Base-by-base conservation (phyloP, 371 early-diverging fungal species). In the Syncephalastrum racemosum region DNA sequence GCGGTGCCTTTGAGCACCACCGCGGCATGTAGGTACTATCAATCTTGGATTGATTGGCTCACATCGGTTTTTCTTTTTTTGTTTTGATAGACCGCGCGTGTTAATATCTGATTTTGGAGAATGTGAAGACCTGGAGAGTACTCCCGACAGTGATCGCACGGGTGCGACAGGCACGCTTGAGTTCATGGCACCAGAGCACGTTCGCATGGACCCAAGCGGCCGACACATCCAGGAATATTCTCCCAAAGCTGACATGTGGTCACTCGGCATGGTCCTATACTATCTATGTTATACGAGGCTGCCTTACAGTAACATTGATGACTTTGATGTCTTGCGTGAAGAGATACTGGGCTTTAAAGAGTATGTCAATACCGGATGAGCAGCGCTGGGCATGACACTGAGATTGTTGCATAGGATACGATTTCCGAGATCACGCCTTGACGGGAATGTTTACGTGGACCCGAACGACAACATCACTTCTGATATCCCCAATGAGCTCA, bases 101-200 rank as follows among this genome's bases (percentile, higher is more conserved):
- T 67, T 97, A 43, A 88, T 97, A 7, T 91, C 95, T 0, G 98
- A 97, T 71, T 97, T 97, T 82, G 97, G 98, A 51, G 98, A 97
- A 63, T 97, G 97, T 71, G 97, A 95, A 64, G 82, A 90, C 39
- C 49, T 85, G 40, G 79, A 80, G 41, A 70, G 79, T n/a, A 52
- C 62, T 4, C 65, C 67, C 36, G 79, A 81, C 52, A 73, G 84
- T 4, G 77, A 86, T 54, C 82, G 97, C 16, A 95, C 95, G 0
- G 97, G 98, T 1, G 94, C 94, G 0, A 97, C 98, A 0, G 98
- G 97, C 4, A 97, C 98, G 0, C 68, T 97, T 16, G 98, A 97
- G 52, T 97, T 95, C 60, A 90, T 92, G 90, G 94, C 97, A 7
- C 97, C 97, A 0, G 96, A 92, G 58, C 80, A 90, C 44, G 68